Conservation (phyloP, 306 rosid species). For the Acmispon strigosus region DNA sequence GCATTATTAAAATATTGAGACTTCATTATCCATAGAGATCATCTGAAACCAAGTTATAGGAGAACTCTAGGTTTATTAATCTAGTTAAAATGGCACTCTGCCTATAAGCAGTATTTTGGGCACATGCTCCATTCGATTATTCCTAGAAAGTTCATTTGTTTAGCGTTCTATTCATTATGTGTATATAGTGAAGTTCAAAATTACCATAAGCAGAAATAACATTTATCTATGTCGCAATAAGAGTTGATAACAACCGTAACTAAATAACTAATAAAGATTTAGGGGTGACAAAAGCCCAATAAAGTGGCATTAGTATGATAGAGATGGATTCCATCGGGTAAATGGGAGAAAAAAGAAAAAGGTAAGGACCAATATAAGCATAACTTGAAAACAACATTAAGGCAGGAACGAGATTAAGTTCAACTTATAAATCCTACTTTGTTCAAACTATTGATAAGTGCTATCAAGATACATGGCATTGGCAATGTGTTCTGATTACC, state of each 20-base stretch:
- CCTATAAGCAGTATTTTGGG: too few species aligned
- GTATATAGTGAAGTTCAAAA: not conserved
- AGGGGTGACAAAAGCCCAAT: not conserved
- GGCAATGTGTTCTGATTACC: not conserved
- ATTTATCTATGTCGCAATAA: not conserved
- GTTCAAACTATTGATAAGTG: not conserved
- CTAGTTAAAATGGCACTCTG: too few species aligned
- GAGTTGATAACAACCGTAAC: not conserved
- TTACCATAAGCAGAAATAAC: not conserved
- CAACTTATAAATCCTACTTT: not conserved
- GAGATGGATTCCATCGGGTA: not conserved
- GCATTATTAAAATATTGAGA: too few species aligned
- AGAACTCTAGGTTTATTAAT: too few species aligned
- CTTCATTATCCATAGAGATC: too few species aligned
- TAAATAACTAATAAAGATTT: not conserved
- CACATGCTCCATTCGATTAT: too few species aligned
- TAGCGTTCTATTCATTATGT: not conserved
- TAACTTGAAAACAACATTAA: not conserved
- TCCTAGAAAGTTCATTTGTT: too few species aligned
- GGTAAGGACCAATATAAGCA: not conserved
- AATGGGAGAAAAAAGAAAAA: not conserved
- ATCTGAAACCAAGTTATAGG: too few species aligned
- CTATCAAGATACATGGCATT: not conserved
- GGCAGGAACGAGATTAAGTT: too few species aligned
- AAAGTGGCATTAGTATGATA: not conserved